Conservation (phyloP, 116 monocot genomes). For the Phalaenopsis hybrid region DNA sequence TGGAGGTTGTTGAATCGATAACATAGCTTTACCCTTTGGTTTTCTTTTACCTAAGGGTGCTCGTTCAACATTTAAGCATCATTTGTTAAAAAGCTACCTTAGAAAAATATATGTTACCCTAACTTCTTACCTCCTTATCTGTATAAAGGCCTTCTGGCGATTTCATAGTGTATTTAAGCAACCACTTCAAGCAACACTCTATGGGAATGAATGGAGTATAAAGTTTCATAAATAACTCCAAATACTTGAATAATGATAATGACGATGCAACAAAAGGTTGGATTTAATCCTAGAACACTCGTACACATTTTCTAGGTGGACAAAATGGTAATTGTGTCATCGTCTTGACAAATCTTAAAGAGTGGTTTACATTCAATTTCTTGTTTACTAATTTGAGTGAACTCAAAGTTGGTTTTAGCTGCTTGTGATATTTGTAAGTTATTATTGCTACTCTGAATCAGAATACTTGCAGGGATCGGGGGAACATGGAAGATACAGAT, state of each 20-base stretch:
- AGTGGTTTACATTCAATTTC: background rate
- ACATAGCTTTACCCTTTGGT: no score
- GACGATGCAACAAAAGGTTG: background rate
- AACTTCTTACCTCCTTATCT: no score
- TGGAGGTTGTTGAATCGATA: no score
- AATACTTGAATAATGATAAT: background rate
- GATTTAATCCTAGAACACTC: background rate
- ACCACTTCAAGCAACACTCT: no score
- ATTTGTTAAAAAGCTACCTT: no score
- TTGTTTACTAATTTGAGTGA: background rate
- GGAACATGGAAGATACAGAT: constrained; percentile 82
- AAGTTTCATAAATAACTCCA: background rate
- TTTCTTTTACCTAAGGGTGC: no score
- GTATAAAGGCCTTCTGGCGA: no score
- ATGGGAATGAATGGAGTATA: background rate
- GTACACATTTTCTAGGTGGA: background rate
- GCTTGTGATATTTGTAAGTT: no score
- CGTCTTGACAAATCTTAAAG: background rate
- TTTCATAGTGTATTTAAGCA: no score
- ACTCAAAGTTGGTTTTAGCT: background rate
- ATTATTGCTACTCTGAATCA: constrained; percentile 5
- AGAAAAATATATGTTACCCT: no score
- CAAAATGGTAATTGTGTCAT: background rate
- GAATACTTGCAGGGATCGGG: constrained; percentile 50
- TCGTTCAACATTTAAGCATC: no score